A percentile compares a stretch with the other conserved stretches of the same genome.
These are phyloP conservation scores for Lactifluus hygrophoroides DNA, from an alignment of 768 basidiomycete genomes.

Conservation along the genomic window DNA sequence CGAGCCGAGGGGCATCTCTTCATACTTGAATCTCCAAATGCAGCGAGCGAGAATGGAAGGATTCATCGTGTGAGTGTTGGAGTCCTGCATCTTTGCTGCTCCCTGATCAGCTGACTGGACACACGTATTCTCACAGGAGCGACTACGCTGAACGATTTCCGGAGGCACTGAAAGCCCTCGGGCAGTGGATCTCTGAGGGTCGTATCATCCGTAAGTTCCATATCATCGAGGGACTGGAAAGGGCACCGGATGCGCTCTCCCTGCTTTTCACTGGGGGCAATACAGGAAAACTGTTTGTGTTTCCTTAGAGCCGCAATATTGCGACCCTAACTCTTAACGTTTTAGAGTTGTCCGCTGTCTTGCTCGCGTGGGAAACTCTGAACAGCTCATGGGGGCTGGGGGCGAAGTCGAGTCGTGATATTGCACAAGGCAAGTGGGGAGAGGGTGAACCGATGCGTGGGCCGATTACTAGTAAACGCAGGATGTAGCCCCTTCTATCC, in stretches of 20 bases:
- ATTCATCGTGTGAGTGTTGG: conserved; percentile 58
- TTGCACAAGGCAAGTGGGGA: background rate
- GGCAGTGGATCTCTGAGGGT: conserved; percentile 51
- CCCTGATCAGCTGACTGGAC: background rate
- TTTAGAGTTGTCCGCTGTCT: conserved; percentile 48
- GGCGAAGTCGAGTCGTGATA: too few relatives aligned
- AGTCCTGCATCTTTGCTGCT: too few relatives aligned
- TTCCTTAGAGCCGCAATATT: background rate
- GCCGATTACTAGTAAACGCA: too few relatives aligned
- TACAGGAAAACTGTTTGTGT: conserved; percentile 59
- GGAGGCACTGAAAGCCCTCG: conserved; percentile 49
- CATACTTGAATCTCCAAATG: conserved; percentile 60
- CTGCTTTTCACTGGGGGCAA: conserved; percentile 72
- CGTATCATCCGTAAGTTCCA: conserved; percentile 75
- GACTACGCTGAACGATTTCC: conserved; percentile 62
- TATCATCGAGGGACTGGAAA: conserved; percentile 65
- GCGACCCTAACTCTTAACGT: background rate
- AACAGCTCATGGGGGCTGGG: too few relatives aligned
- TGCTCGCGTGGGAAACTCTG: conserved; percentile 21
- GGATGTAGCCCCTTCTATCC: too few relatives aligned
- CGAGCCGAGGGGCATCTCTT: conserved; percentile 56
- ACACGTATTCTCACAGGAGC: conserved; percentile 36
- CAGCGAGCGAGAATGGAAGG: conserved; percentile 77
- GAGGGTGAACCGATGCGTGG: background rate
- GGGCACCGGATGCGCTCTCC: conserved; percentile 59